Evolutionary conservation across 257 asterid species (phyloP), one percentile per base, ranked within the genome.

Genomic region (Striga asiatica): DNA sequence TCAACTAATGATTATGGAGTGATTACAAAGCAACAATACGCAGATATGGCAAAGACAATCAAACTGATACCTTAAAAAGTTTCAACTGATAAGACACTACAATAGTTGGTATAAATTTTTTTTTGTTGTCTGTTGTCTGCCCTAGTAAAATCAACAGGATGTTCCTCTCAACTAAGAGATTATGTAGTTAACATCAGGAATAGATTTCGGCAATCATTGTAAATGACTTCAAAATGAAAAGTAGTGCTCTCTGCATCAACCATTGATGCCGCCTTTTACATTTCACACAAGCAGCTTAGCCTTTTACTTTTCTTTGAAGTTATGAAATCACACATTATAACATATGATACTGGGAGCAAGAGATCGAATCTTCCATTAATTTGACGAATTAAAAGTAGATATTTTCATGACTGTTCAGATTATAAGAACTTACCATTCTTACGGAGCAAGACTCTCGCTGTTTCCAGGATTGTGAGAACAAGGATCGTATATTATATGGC

Each of bases 401-500:
- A n/a, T 23, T n/a, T 25, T 63, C 50, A 52, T 18, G 41, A 54
- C 9, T 19, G 29, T 28, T 31, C 11, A 58, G 20, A 62, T 22
- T 21, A 34, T 5, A 52, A 25, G 7, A 46, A 47, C 14, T 74
- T 80, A 91, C 98, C 94, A 12, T 65, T 69, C 81, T 82, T 18
- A 66, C 53, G 7, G 89, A 70, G 39, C 83, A 75, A 0, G 94
- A 57, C 67, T 65, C 76, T 32, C 75, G 76, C 66, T 80, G 84
- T 75, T 71, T 82, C 81, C 77, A 64, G 37, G 81, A 67, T 55
- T 80, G 76, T 43, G 72, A 53, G 68, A 87, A 61, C 48, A 77
- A 42, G 32, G 92, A 72, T 58, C 88, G 82, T 21, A 91, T 66
- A 60, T 87, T 93, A 54, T 81, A 57, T 18, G 88, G 70, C 98